Evolutionary conservation across 1,284 basidiomycete genomes (phyloP).

Genomic region (Pseudozyma sp.): DNA sequence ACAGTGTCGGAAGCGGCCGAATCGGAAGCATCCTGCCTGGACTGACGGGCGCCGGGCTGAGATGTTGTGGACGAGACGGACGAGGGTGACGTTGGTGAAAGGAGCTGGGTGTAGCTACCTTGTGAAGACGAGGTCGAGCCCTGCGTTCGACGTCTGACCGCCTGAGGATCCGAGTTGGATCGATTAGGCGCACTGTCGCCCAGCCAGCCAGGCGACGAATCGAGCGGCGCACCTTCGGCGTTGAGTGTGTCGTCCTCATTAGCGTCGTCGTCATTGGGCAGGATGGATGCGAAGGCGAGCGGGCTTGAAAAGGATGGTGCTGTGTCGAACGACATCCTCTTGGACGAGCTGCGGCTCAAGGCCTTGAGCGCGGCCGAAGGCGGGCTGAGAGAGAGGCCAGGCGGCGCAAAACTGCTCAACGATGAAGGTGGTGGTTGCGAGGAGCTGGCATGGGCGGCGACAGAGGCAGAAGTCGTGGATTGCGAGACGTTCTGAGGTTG

Average conservation of each 20-base stretch:
- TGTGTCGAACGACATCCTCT: constrained; percentile 56
- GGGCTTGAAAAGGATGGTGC: constrained; percentile 66
- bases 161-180: constrained; percentile 14
- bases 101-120: constrained; percentile 19
- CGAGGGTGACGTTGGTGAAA: constrained; percentile 37
- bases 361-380: constrained; percentile 40
- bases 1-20: constrained; percentile 32
- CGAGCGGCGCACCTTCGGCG: constrained; percentile 1
- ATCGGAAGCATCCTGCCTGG: constrained; percentile 26
- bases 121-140: constrained; percentile 35
- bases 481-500: constrained; percentile 19
- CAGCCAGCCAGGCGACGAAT: constrained; percentile 8
- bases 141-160: constrained; percentile 13
- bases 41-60: constrained; percentile 19
- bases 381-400: constrained; percentile 38
- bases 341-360: constrained; percentile 37
- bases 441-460: constrained; percentile 26
- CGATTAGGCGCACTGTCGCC: neutral
- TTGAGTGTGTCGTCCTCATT: constrained; percentile 35
- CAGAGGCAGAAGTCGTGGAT: constrained; percentile 12
- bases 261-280: constrained; percentile 56
- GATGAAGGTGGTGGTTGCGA: constrained; percentile 26
- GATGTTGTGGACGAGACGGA: constrained; percentile 33
- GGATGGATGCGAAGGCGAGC: constrained; percentile 60
- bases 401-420: constrained; percentile 18